These are phyloP conservation scores for Myxozyma sirexii DNA, from an alignment of 805 yeast species.

Conservation along the genomic window DNA sequence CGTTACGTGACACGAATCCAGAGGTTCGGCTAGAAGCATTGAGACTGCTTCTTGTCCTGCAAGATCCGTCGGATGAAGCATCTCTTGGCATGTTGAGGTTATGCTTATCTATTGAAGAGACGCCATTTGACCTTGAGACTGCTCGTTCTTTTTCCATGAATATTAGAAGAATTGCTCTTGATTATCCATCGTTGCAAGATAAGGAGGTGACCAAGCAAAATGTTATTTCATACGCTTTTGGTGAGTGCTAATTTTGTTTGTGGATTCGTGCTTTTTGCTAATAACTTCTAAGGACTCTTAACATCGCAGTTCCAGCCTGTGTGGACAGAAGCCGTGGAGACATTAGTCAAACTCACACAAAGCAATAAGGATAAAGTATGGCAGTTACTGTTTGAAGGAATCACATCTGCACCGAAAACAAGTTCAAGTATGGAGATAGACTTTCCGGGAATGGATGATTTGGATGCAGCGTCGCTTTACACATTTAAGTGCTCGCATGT, in stretches of 20 bases:
- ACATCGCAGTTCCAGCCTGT: slow-evolving; percentile 79
- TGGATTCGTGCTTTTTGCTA: background rate
- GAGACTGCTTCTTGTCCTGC: slow-evolving; percentile 41
- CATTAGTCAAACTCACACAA: slow-evolving; percentile 52
- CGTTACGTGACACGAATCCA: slow-evolving; percentile 1
- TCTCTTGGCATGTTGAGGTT: slow-evolving; percentile 51
- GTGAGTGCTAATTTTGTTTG: background rate
- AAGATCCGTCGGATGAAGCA: slow-evolving; percentile 28
- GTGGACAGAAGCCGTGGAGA: slow-evolving; percentile 75
- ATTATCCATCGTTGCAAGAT: slow-evolving; percentile 18
- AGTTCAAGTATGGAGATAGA: background rate
- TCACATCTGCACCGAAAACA: background rate
- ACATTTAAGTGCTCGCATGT: slow-evolving; percentile 20
- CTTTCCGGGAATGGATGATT: slow-evolving; percentile 1
- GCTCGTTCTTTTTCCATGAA: slow-evolving; percentile 76
- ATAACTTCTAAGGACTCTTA: slow-evolving; percentile 60
- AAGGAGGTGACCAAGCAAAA: background rate
- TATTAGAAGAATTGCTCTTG: slow-evolving; percentile 50
- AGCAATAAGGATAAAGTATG: slow-evolving; percentile 32
- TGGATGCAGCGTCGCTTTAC: background rate
- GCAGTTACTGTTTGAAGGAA: slow-evolving; percentile 14
- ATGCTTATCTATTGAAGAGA: slow-evolving; percentile 64
- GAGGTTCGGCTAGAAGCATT: slow-evolving; percentile 17
- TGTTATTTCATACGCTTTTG: slow-evolving; percentile 17
- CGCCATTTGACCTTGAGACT: slow-evolving; percentile 67